Percentiles rank a stretch among this genome's conserved stretches.
Conservation (phyloP, 768 basidiomycete genomes). For the Dacryopinax primogenitus region DNA sequence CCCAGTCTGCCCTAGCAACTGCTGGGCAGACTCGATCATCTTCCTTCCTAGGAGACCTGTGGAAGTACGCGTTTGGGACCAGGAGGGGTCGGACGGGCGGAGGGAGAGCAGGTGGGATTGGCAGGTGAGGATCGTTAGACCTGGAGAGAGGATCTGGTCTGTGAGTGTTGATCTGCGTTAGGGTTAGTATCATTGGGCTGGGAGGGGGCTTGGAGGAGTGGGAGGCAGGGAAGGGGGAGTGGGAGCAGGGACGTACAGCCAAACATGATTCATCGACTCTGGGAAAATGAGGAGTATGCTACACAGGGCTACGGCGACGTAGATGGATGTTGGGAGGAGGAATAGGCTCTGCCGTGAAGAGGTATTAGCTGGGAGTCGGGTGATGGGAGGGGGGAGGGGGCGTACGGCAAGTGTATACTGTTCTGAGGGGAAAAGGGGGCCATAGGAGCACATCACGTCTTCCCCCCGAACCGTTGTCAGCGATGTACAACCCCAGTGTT, state of each 20-base stretch:
- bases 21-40: slow-evolving; percentile 19
- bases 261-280: slow-evolving; percentile 36
- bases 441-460: slow-evolving; percentile 27
- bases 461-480: slow-evolving; percentile 19
- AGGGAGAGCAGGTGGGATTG: slow-evolving; percentile 22
- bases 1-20: slow-evolving; percentile 19
- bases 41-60: slow-evolving; percentile 17
- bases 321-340: slow-evolving; percentile 36
- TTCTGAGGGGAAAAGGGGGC: slow-evolving; percentile 38
- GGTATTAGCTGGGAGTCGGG: neutral
- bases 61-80: slow-evolving; percentile 19
- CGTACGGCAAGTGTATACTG: slow-evolving; percentile 32
- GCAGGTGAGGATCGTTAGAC: slow-evolving; percentile 18
- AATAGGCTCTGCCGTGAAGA: slow-evolving; percentile 23
- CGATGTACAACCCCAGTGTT: too few species aligned
- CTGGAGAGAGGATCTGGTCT: slow-evolving; percentile 23
- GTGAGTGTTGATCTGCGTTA: slow-evolving; percentile 14
- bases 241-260: slow-evolving; percentile 24
- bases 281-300: slow-evolving; percentile 41
- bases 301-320: slow-evolving; percentile 38
- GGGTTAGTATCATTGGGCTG: neutral
- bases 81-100: slow-evolving; percentile 17
- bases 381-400: slow-evolving; percentile 17
- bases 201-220: neutral
- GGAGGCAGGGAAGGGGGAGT: slow-evolving; percentile 16